Conservation (phyloP, 306 rosid species). For the Carpinus viminea region DNA sequence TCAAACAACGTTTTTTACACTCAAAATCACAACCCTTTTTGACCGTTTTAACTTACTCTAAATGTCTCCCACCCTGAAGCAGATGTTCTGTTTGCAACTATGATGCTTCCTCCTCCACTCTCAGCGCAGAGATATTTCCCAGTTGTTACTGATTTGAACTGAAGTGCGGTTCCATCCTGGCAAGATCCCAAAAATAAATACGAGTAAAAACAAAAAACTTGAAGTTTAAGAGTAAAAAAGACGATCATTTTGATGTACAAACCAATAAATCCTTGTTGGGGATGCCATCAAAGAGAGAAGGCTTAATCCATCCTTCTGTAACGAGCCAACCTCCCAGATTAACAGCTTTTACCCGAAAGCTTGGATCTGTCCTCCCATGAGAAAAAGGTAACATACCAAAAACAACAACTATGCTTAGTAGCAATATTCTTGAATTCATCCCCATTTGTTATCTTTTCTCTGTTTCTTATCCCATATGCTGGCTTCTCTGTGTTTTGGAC, state of each 20-base stretch:
- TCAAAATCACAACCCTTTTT: neutral
- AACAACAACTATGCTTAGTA: conserved; percentile 25
- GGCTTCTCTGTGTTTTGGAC: neutral
- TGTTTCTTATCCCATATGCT: neutral
- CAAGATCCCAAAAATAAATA: neutral
- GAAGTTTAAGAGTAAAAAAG: neutral
- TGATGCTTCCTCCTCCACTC: conserved; percentile 64
- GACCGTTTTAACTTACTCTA: conserved; percentile 21
- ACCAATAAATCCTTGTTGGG: conserved; percentile 79
- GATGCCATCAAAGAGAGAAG: conserved; percentile 76
- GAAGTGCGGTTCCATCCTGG: conserved; percentile 73
- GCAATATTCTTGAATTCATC: conserved; percentile 25
- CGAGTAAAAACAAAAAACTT: neutral
- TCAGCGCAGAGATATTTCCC: conserved; percentile 61
- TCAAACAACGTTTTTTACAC: neutral
- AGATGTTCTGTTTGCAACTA: conserved; percentile 65
- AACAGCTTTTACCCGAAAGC: conserved; percentile 50
- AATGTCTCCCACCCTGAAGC: conserved; percentile 82
- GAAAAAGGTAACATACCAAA: conserved; percentile 11
- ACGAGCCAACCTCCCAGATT: conserved; percentile 84
- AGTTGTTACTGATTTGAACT: conserved; percentile 60
- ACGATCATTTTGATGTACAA: neutral
- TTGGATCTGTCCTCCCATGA: conserved; percentile 19
- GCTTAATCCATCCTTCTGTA: conserved; percentile 89
- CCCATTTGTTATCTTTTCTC: conserved; percentile 18